These are phyloP conservation scores for Penicillium palitans DNA, from an alignment of 2,329 filamentous ascomycete genomes.

Conservation along the genomic window DNA sequence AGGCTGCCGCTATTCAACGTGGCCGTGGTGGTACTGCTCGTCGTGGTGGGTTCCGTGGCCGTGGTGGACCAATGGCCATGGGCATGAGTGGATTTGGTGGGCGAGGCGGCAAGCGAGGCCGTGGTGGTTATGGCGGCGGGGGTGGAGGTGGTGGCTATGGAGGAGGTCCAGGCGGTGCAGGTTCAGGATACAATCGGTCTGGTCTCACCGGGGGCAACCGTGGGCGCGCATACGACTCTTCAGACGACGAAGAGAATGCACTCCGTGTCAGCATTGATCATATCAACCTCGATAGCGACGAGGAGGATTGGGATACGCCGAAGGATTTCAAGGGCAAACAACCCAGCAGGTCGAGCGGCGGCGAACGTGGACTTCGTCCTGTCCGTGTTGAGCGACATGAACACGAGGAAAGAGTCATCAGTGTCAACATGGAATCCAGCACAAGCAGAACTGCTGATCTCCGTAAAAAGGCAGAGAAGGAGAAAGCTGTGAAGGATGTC, in stretches of 20 bases:
- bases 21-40: constrained; percentile 35
- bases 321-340: constrained; percentile 37
- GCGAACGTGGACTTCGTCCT: constrained; percentile 45
- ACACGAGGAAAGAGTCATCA: constrained; percentile 56
- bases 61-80: constrained; percentile 29
- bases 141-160: constrained; percentile 32
- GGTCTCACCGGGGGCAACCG: constrained; percentile 28
- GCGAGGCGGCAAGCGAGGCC: constrained; percentile 24
- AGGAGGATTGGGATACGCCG: constrained; percentile 39
- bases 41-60: constrained; percentile 34
- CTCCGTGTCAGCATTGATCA: constrained; percentile 57
- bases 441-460: constrained; percentile 47
- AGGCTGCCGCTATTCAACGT: constrained; percentile 43
- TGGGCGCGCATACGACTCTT: constrained; percentile 31
- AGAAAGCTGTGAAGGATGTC: constrained; percentile 35
- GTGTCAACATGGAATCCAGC: constrained; percentile 56
- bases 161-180: constrained; percentile 29
- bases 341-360: constrained; percentile 25
- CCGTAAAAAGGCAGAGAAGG: constrained; percentile 35
- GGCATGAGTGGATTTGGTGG: constrained; percentile 31
- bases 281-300: constrained; percentile 58
- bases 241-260: constrained; percentile 49
- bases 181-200: constrained; percentile 30
- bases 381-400: constrained; percentile 58
- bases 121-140: constrained; percentile 24